Conservation (phyloP, 176 grass and related monocot genomes). For the Musa itinerans region DNA sequence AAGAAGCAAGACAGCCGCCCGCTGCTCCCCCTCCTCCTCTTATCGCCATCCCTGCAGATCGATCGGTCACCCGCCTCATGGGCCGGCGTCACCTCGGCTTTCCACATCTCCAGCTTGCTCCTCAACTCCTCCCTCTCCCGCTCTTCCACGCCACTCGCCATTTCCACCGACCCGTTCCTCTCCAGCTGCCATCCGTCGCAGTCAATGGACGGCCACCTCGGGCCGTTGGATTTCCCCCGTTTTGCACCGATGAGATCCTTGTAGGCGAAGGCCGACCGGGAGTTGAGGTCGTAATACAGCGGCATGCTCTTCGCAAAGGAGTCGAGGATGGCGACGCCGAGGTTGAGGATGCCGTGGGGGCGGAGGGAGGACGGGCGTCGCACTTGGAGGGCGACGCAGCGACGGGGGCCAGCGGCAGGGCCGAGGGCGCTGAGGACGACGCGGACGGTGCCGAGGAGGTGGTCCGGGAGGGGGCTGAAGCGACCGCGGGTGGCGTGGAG, state of each 20-base stretch:
- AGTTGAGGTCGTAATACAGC: conserved; percentile 18
- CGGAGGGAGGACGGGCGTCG: conserved; percentile 42
- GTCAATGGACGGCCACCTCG: background rate
- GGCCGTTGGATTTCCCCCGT: conserved; percentile 15
- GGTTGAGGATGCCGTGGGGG: conserved; percentile 64
- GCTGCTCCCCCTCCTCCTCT: background rate
- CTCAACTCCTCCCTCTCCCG: conserved; percentile 38
- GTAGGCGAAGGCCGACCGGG: conserved; percentile 33
- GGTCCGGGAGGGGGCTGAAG: conserved; percentile 16
- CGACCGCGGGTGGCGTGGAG: conserved; percentile 27
- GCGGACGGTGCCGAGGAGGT: conserved; percentile 36
- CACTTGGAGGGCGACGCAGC: conserved; percentile 53
- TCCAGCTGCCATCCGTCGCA: conserved; percentile 26
- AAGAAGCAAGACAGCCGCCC: background rate
- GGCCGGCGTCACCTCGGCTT: conserved; percentile 36
- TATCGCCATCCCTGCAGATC: too few species aligned
- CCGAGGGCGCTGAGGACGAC: conserved; percentile 50
- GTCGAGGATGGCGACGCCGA: conserved; percentile 40
- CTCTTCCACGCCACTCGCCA: background rate
- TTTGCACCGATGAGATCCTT: conserved; percentile 27
- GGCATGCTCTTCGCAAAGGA: background rate
- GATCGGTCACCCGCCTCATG: background rate
- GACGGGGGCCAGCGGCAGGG: background rate
- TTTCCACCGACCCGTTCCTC: conserved; percentile 1
- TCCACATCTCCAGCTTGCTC: conserved; percentile 51